These are phyloP conservation scores for Lepidium sativum DNA, from an alignment of 345 rosid species.

Conservation along the genomic window DNA sequence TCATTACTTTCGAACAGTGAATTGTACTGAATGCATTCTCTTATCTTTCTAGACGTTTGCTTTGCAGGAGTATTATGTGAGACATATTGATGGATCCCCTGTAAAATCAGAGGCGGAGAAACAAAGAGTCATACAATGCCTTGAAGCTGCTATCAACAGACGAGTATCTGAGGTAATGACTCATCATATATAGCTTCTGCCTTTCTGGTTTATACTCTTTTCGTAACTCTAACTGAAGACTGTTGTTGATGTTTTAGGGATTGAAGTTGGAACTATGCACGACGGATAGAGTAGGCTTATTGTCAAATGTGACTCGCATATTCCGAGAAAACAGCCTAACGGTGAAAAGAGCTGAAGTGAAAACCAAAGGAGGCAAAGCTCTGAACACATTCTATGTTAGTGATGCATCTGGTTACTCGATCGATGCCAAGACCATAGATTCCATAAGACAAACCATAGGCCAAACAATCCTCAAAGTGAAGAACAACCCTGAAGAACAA, in stretches of 20 bases:
- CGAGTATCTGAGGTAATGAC: constrained; percentile 73
- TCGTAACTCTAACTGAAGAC: background rate
- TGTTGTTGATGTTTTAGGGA: constrained; percentile 42
- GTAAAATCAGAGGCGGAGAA: constrained; percentile 77
- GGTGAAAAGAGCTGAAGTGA: constrained; percentile 83
- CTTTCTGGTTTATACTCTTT: background rate
- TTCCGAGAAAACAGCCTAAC: constrained; percentile 85
- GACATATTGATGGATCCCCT: constrained; percentile 88
- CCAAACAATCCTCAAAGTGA: constrained; percentile 80
- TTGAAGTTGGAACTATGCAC: constrained; percentile 87
- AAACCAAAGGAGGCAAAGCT: constrained; percentile 82
- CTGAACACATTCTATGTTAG: constrained; percentile 75
- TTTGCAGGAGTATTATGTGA: constrained; percentile 72
- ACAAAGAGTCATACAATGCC: constrained; percentile 75
- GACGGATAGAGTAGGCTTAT: constrained; percentile 69
- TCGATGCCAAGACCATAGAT: constrained; percentile 67
- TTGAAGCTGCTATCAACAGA: constrained; percentile 91
- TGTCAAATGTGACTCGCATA: constrained; percentile 78
- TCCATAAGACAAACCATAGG: constrained; percentile 67
- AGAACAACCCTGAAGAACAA: constrained; percentile 43
- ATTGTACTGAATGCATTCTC: background rate
- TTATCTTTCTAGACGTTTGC: background rate
- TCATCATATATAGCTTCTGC: background rate
- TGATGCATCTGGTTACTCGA: constrained; percentile 69
- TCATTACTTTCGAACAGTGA: background rate